These are phyloP conservation scores for Phyllosticta citriasiana DNA, from an alignment of 2,329 filamentous ascomycete genomes.

Conservation along the genomic window DNA sequence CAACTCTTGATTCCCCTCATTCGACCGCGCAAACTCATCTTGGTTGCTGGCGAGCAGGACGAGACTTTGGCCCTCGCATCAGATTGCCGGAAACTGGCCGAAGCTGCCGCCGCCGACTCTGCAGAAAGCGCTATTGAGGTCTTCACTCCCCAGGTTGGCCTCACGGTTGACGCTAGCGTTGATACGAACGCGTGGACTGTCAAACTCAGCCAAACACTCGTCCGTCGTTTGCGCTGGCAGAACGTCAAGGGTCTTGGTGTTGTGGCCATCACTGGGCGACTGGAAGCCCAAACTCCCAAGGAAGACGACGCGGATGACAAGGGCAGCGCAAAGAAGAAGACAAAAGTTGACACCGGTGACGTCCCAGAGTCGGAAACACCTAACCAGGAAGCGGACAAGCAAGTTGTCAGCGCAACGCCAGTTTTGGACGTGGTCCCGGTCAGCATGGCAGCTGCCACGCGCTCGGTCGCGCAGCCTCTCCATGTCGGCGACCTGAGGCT, in stretches of 20 bases:
- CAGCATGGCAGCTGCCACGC: constrained; percentile 59
- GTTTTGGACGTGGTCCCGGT: constrained; percentile 50
- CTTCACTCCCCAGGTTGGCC: constrained; percentile 69
- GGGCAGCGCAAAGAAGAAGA: constrained; percentile 37
- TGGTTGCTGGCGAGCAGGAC: constrained; percentile 69
- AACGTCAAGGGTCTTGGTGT: constrained; percentile 82
- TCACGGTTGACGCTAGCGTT: constrained; percentile 76
- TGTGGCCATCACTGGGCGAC: constrained; percentile 75
- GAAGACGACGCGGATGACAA: constrained; percentile 30
- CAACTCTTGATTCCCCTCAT: constrained; percentile 94
- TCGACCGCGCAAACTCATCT: constrained; percentile 83
- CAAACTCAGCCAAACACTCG: constrained; percentile 73
- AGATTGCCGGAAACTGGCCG: constrained; percentile 63
- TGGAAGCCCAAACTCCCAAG: constrained; percentile 39
- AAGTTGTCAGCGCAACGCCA: constrained; percentile 24
- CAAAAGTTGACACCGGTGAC: constrained; percentile 37
- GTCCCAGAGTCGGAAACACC: constrained; percentile 27
- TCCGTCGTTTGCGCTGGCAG: constrained; percentile 88
- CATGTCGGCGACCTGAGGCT: constrained; percentile 90
- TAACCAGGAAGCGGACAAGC: constrained; percentile 31
- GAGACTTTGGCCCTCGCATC: constrained; percentile 67
- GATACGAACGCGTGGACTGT: constrained; percentile 97
- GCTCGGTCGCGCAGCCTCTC: constrained; percentile 73
- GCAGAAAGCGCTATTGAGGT: constrained; percentile 51
- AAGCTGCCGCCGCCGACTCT: constrained; percentile 35